These are phyloP conservation scores for Eucommia ulmoides DNA, from an alignment of 257 asterid species.

Conservation along the genomic window DNA sequence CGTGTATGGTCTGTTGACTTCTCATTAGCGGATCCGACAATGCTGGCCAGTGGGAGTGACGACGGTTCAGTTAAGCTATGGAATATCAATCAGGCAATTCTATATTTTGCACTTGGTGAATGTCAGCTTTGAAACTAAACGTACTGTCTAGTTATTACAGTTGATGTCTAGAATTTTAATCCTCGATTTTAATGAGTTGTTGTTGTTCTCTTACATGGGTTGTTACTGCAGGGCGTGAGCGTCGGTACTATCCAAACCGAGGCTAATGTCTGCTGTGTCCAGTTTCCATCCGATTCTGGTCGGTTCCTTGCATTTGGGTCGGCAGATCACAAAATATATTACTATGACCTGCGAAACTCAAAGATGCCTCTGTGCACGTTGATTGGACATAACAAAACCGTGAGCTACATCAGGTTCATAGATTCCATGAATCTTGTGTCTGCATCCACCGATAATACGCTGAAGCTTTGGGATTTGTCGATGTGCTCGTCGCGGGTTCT, in stretches of 20 bases:
- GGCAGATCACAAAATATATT: conserved; percentile 89
- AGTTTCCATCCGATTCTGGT: conserved; percentile 74
- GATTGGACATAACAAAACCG: conserved; percentile 85
- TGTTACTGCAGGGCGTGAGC: conserved; percentile 83
- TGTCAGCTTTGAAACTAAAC: conserved; percentile 92
- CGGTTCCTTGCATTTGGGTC: conserved; percentile 94
- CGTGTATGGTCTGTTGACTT: conserved; percentile 97
- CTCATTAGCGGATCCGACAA: conserved; percentile 84
- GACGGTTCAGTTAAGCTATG: conserved; percentile 98
- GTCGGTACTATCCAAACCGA: conserved; percentile 76
- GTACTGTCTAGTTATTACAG: conserved; percentile 48
- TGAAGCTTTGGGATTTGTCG: conserved; percentile 98
- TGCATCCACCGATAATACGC: conserved; percentile 84
- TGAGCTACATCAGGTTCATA: conserved; percentile 87
- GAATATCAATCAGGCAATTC: conserved; percentile 99
- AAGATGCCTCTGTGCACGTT: conserved; percentile 82
- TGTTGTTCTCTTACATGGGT: conserved; percentile 62
- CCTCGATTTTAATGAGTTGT: conserved; percentile 35
- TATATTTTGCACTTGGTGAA: conserved; percentile 89
- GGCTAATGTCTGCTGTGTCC: conserved; percentile 98
- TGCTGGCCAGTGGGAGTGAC: conserved; percentile 98
- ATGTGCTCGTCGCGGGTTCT: conserved; percentile 60
- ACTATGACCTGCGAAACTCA: conserved; percentile 82
- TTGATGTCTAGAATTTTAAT: conserved; percentile 27
- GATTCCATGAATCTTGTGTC: conserved; percentile 88